Evolutionary conservation across 371 early-diverging fungal species (phyloP).

Genomic region (Mycotypha africana): DNA sequence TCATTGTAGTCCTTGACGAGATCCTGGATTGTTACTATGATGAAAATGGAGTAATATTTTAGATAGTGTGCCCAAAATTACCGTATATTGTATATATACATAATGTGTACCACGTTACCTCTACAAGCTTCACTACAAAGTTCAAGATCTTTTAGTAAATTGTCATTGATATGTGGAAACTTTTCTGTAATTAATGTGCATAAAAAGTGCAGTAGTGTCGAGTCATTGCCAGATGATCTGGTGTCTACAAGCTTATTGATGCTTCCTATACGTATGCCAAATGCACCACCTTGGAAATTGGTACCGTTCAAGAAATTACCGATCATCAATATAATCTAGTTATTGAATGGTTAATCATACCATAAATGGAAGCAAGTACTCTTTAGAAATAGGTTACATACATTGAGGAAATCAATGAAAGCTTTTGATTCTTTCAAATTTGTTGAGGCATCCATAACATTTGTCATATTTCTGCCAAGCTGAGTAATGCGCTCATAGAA

Average conservation of each 20-base stretch:
- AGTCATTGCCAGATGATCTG: conserved; percentile 61
- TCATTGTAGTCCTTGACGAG: conserved; percentile 53
- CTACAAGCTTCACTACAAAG: conserved; percentile 72
- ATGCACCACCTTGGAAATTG: conserved; percentile 84
- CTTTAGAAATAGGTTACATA: conserved; percentile 18
- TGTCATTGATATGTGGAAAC: conserved; percentile 52
- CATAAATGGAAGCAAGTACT: no score
- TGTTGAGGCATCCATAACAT: conserved; percentile 53
- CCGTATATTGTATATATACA: background rate
- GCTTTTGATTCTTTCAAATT: conserved; percentile 45
- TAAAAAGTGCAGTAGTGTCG: conserved; percentile 78
- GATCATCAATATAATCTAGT: conserved; percentile 73
- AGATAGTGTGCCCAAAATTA: no score
- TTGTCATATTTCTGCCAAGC: conserved; percentile 52
- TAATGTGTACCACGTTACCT: conserved; percentile 37
- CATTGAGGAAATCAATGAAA: conserved; percentile 50
- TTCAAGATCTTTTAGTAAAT: conserved; percentile 62
- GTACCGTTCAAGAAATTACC: conserved; percentile 93
- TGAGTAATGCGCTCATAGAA: conserved; percentile 71
- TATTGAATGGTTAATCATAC: no score
- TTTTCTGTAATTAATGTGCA: conserved; percentile 63
- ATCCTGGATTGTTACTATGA: conserved; percentile 52
- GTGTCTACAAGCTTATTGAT: conserved; percentile 87
- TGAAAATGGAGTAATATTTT: background rate
- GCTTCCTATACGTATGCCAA: conserved; percentile 86